phyloP scores from a whole-genome alignment of 2,329 filamentous ascomycete genomes.

The Colletotrichum cereale region DNA sequence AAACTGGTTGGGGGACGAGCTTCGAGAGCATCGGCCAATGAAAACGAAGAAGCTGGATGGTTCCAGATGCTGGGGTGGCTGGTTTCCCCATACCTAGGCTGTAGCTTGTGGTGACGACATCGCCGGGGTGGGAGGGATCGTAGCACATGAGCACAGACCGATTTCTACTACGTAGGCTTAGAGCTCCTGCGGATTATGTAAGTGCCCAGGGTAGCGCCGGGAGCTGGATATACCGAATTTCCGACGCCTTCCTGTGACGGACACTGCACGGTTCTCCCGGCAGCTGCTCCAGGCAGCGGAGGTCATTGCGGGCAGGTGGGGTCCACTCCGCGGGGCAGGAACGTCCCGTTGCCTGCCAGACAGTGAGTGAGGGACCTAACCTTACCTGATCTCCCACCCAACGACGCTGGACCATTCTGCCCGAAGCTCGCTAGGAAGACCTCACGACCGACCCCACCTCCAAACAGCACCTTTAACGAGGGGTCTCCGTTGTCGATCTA shows the following conservation, averaged over 20 bases:
- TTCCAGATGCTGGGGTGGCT: slow-evolving; percentile 30
- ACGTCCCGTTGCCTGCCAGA: slow-evolving; percentile 18
- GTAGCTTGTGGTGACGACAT: slow-evolving; percentile 37
- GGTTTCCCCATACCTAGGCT: too few relatives aligned
- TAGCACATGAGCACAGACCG: background rate
- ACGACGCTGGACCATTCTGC: slow-evolving; percentile 25
- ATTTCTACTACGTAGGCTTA: background rate
- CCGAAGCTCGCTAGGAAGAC: slow-evolving; percentile 22
- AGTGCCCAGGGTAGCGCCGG: background rate
- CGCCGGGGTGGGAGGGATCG: background rate
- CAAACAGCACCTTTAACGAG: slow-evolving; percentile 30
- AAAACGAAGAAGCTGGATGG: slow-evolving; percentile 19
- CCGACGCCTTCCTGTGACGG: background rate
- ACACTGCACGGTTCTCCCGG: background rate
- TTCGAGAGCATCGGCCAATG: slow-evolving; percentile 30
- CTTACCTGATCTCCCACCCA: slow-evolving; percentile 13
- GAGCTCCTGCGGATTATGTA: slow-evolving; percentile 13
- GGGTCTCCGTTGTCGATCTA: slow-evolving; percentile 28
- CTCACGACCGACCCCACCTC: slow-evolving; percentile 35
- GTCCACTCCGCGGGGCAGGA: slow-evolving; percentile 40
- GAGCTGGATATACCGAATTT: background rate
- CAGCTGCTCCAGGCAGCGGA: slow-evolving; percentile 13
- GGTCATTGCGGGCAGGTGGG: slow-evolving; percentile 22
- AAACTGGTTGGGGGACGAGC: slow-evolving; percentile 24
- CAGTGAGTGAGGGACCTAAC: slow-evolving; percentile 8